Evolutionary conservation across 169 alveolate genomes (phyloP).

Genomic region (Plasmodium vivax): DNA sequence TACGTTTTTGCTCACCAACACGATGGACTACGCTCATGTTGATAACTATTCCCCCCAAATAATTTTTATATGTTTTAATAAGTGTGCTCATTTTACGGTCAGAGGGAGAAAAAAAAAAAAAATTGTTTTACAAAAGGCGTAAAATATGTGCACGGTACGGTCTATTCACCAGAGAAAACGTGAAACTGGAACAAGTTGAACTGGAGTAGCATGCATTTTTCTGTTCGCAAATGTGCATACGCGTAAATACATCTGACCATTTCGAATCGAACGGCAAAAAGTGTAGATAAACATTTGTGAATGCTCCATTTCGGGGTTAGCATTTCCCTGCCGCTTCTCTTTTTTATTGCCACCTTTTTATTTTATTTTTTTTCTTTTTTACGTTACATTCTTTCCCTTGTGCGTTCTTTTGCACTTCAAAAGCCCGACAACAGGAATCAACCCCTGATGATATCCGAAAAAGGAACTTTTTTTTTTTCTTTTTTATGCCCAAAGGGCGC

Average conservation of each 20-base stretch:
- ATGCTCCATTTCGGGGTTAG: background rate
- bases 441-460: background rate
- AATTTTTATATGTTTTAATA: background rate
- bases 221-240: background rate
- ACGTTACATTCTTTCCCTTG: background rate
- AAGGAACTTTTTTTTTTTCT: background rate
- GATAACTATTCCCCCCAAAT: background rate
- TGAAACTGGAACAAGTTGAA: background rate
- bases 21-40: background rate
- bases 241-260: background rate
- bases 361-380: background rate
- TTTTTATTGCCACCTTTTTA: background rate
- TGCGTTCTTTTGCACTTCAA: background rate
- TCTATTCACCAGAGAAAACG: background rate
- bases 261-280: background rate
- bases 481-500: background rate
- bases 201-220: background rate
- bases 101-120: background rate
- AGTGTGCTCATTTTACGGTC: background rate
- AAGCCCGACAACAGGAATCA: background rate
- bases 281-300: background rate
- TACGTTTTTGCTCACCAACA: background rate
- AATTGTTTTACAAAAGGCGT: background rate
- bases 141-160: background rate
- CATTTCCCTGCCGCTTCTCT: background rate